phyloP scores from a whole-genome alignment of 768 basidiomycete species.

The Phlebiopsis gigantea region DNA sequence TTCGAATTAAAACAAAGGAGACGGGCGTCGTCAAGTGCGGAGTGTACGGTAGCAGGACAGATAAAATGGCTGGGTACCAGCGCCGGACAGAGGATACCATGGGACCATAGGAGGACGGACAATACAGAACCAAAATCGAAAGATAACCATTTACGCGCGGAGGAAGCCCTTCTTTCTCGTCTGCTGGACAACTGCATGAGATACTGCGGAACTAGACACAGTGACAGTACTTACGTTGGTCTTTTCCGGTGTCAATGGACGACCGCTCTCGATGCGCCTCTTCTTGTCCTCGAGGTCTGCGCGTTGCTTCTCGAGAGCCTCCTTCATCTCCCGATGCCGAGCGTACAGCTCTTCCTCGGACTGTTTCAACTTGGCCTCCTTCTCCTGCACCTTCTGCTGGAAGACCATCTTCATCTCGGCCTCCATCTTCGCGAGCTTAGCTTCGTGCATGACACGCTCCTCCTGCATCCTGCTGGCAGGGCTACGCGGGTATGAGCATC shows the following conservation, averaged over 20 bases:
- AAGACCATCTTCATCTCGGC: conserved; percentile 99
- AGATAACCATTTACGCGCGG: conserved; percentile 42
- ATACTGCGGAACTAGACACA: not conserved
- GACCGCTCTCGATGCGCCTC: conserved; percentile 88
- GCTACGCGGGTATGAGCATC: conserved; percentile 36
- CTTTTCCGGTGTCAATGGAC: conserved; percentile 95
- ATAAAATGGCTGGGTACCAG: conserved; percentile 28
- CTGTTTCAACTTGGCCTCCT: conserved; percentile 98
- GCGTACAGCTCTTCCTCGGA: conserved; percentile 98
- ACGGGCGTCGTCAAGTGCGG: conserved; percentile 21
- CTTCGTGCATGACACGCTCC: conserved; percentile 93
- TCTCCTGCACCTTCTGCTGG: conserved; percentile 99
- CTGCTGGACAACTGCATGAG: conserved; percentile 25
- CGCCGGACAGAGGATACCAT: conserved; percentile 28
- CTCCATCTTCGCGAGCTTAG: conserved; percentile 98
- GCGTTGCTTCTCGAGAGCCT: conserved; percentile 95
- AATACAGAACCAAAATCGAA: conserved; percentile 17
- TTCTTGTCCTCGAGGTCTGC: conserved; percentile 97
- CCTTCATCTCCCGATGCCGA: conserved; percentile 99
- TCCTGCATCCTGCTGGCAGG: conserved; percentile 95
- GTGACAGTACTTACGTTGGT: conserved; percentile 20
- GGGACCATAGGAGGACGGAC: conserved; percentile 13
- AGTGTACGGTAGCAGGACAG: conserved; percentile 38
- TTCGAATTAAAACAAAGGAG: conserved; percentile 18
- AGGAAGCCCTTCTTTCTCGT: conserved; percentile 77